These are phyloP conservation scores for Tricholoma saponaceum DNA, from an alignment of 768 basidiomycete genomes.

Conservation along the genomic window DNA sequence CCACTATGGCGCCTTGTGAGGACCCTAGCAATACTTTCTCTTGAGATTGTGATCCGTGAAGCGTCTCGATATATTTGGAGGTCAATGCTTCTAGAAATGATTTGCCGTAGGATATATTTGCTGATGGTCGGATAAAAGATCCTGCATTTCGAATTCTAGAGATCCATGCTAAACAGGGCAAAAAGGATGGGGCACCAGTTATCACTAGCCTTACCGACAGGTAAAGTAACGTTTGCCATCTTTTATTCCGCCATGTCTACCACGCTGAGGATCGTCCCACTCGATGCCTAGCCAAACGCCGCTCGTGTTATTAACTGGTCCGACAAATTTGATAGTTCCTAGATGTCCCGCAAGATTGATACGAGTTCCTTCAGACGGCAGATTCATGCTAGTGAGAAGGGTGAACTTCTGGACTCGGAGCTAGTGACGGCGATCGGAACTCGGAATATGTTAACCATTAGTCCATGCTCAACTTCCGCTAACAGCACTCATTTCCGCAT, in stretches of 20 bases:
- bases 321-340: constrained; percentile 71
- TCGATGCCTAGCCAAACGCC: constrained; percentile 95
- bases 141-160: constrained; percentile 58
- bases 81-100: constrained; percentile 74
- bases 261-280: constrained; percentile 85
- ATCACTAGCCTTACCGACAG: constrained; percentile 53
- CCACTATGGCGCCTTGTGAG: constrained; percentile 76
- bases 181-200: constrained; percentile 9
- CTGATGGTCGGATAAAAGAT: constrained; percentile 77
- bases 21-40: constrained; percentile 76
- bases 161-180: constrained; percentile 12
- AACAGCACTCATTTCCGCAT: constrained; percentile 10
- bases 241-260: constrained; percentile 85
- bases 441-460: constrained; percentile 4
- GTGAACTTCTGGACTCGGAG: too few relatives aligned
- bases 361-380: constrained; percentile 48
- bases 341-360: constrained; percentile 47
- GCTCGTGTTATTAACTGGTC: constrained; percentile 54
- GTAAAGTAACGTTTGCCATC: constrained; percentile 75
- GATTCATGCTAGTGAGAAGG: constrained; percentile 11
- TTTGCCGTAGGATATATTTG: constrained; percentile 53
- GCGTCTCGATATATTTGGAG: constrained; percentile 72
- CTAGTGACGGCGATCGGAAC: not conserved
- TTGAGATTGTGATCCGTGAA: constrained; percentile 44
- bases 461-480: constrained; percentile 5